Base-by-base conservation (phyloP, 768 basidiomycete genomes). In the Boletus patriciae region DNA sequence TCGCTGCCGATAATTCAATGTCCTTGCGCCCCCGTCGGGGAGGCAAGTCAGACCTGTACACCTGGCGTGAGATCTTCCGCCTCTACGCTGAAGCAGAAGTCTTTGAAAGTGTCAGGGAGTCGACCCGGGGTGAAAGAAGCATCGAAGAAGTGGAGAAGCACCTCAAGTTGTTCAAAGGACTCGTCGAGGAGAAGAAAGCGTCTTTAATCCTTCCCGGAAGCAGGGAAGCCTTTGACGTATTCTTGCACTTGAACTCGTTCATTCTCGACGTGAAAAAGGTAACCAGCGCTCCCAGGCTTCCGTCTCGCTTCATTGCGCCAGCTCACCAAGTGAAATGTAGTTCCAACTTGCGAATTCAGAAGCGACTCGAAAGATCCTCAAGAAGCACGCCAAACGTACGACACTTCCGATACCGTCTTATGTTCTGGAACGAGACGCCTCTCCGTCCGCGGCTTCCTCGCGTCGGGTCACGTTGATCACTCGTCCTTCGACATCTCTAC, bases 311-410 rank as follows among this genome's bases (percentile, higher is more conserved):
- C 31, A 7, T 41, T 5, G 23, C 15, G 25, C 55, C 25, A 46
- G 36, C 23, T 60, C 37, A 51, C 10, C 10, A 8, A 34, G 37
- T 41, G 15, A 18, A 34, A 13, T 19, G 18, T 36, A 90, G 88
- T 92, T 94, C 66, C 88, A 93, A 65, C 67, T 80, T 38, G 93
- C 91, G 8, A 96, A 92, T 66, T 80, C 87, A 8, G 93, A 96
- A 70, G 94, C 94, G 2, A 90, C 88, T 3, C 84, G 93, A 36
- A 97, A 97, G 74, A 94, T 94, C 57, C 81, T 96, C 50, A 96
- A 96, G 79, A 97, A 97, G 68, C 94, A 95, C 67, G 81, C 90
- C 29, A 96, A 96, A 68, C 85, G 92, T 4, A 96, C 94, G 0
- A 85, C 90, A 0, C 76, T 98, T 10, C 88, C 90, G 1, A 78